These are phyloP conservation scores for Pyrenophora seminiperda DNA, from an alignment of 2,329 filamentous ascomycete genomes.

Conservation along the genomic window DNA sequence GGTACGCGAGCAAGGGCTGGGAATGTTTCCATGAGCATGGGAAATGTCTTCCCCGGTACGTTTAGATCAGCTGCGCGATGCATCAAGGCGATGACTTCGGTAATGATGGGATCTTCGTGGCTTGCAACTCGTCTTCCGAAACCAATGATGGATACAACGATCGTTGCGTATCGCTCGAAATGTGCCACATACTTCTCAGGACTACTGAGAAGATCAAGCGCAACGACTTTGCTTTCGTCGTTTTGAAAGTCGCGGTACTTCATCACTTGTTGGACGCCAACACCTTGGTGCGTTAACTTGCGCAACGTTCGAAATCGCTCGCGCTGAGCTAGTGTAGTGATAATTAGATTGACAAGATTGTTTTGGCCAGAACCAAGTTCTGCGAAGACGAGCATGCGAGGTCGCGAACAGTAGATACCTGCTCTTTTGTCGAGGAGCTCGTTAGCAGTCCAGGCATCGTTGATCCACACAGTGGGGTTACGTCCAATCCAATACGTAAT, in stretches of 20 bases:
- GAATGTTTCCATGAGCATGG: constrained; percentile 64
- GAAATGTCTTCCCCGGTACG: constrained; percentile 58
- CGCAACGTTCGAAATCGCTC: constrained; percentile 41
- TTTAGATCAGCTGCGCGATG: constrained; percentile 62
- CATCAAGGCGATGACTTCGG: constrained; percentile 64
- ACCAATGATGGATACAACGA: constrained; percentile 61
- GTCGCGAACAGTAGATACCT: constrained; percentile 58
- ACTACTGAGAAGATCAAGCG: constrained; percentile 53
- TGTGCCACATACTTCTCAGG: constrained; percentile 59
- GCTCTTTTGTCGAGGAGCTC: constrained; percentile 61
- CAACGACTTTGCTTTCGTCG: constrained; percentile 61
- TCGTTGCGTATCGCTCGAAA: constrained; percentile 60
- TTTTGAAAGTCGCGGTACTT: constrained; percentile 63
- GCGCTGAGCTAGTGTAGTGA: constrained; percentile 34
- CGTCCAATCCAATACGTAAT: constrained; percentile 62
- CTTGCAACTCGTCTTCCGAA: constrained; percentile 60
- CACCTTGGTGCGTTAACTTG: constrained; percentile 44
- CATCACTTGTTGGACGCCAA: constrained; percentile 58
- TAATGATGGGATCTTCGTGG: constrained; percentile 62
- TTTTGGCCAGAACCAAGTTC: constrained; percentile 44
- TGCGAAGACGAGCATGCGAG: constrained; percentile 54
- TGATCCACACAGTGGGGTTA: constrained; percentile 50
- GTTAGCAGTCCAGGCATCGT: constrained; percentile 56
- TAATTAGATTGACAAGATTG: constrained; percentile 46
- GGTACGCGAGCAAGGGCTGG: constrained; percentile 61